These are phyloP conservation scores for Kazachstania africana DNA, from an alignment of 805 yeast species.

Conservation along the genomic window DNA sequence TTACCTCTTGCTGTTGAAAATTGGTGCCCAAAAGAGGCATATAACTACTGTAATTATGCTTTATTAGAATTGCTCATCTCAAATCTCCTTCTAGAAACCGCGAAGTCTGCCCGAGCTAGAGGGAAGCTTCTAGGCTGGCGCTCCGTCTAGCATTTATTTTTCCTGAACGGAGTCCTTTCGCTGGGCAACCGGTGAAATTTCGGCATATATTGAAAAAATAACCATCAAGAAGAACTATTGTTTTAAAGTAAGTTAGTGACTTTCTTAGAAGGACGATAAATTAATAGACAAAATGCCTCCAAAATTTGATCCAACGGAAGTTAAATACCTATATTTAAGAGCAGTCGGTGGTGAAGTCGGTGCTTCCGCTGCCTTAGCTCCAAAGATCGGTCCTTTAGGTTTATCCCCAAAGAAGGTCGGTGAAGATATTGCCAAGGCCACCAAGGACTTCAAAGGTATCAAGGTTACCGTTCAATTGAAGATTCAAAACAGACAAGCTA, in stretches of 20 bases:
- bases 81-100: too few relatives aligned
- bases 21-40: too few relatives aligned
- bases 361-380: constrained; percentile 98
- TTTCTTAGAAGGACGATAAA: constrained; percentile 1
- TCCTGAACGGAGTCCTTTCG: too few relatives aligned
- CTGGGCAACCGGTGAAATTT: too few relatives aligned
- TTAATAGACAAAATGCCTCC: constrained; percentile 63
- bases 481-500: constrained; percentile 99
- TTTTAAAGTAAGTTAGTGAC: background rate
- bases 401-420: constrained; percentile 99
- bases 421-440: constrained; percentile 99
- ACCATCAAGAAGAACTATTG: too few relatives aligned
- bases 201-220: too few relatives aligned
- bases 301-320: constrained; percentile 97
- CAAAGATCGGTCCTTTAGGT: constrained; percentile 99
- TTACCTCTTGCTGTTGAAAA: too few relatives aligned
- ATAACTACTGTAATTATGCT: too few relatives aligned
- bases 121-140: too few relatives aligned
- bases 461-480: constrained; percentile 97
- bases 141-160: too few relatives aligned
- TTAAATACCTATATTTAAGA: constrained; percentile 96
- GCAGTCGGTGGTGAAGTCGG: constrained; percentile 99
- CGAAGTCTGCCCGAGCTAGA: too few relatives aligned
- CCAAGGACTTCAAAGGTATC: constrained; percentile 97
- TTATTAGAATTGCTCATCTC: too few relatives aligned